These are phyloP conservation scores for Nicotiana obtusifolia DNA, from an alignment of 257 asterid species.

Conservation along the genomic window DNA sequence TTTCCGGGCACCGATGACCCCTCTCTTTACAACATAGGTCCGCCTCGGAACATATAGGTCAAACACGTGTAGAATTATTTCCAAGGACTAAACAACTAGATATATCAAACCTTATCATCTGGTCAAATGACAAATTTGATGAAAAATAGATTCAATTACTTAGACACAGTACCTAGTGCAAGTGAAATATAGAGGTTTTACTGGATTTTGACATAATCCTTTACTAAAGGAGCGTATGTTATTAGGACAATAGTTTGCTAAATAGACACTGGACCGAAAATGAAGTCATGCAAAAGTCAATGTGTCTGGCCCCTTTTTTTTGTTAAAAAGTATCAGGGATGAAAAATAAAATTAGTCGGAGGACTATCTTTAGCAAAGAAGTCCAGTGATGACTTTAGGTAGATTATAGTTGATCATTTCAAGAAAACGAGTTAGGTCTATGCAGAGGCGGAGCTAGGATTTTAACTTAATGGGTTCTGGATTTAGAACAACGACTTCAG, in stretches of 20 bases:
- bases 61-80: not conserved
- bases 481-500: too few relatives aligned
- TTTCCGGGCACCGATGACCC: too few relatives aligned
- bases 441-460: not conserved
- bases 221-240: not conserved
- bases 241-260: not conserved
- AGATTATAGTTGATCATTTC: not conserved
- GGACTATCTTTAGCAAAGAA: not conserved
- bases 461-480: too few relatives aligned
- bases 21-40: too few relatives aligned
- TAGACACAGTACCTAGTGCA: not conserved
- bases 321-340: not conserved
- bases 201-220: not conserved
- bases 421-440: not conserved
- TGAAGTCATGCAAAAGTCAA: not conserved
- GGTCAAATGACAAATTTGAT: too few relatives aligned
- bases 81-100: too few relatives aligned
- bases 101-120: too few relatives aligned
- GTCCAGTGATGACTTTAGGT: not conserved
- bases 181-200: too few relatives aligned
- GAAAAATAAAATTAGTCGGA: not conserved
- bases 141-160: not conserved
- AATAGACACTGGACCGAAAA: not conserved
- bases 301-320: not conserved
- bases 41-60: not conserved